These are phyloP conservation scores for Aegilops speltoides DNA, from an alignment of 176 grass and related monocot genomes.

Conservation along the genomic window DNA sequence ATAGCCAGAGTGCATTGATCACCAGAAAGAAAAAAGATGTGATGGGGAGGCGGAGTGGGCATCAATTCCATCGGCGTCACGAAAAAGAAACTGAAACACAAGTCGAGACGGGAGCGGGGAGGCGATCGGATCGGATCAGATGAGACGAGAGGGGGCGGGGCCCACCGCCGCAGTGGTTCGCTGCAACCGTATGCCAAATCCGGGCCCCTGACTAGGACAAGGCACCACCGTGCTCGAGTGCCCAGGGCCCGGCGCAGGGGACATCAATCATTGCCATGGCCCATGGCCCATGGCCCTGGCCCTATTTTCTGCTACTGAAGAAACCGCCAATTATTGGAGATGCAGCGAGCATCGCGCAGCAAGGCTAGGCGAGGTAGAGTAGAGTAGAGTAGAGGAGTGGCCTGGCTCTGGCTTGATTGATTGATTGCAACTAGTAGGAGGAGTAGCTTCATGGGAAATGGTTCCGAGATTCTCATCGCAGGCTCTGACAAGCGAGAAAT, in stretches of 20 bases:
- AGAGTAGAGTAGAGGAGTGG: no score
- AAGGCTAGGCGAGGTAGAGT: neutral
- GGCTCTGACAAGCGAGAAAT: neutral
- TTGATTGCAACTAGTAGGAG: neutral
- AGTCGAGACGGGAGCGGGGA: neutral
- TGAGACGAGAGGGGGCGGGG: neutral
- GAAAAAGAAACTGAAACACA: constrained; percentile 36
- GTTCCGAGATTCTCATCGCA: neutral
- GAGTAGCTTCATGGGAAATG: neutral
- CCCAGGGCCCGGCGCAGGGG: neutral
- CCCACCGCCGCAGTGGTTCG: constrained; percentile 6
- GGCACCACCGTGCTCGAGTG: constrained; percentile 36
- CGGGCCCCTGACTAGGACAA: constrained; percentile 40
- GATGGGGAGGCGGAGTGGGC: neutral
- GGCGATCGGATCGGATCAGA: neutral
- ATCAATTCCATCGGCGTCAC: constrained; percentile 39
- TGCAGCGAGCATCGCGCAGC: neutral
- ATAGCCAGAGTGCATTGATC: neutral
- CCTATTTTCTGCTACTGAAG: constrained; percentile 24
- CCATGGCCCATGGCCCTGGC: neutral
- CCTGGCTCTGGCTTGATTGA: neutral
- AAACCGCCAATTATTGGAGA: constrained; percentile 40
- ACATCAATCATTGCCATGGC: constrained; percentile 36
- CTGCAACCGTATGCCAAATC: constrained; percentile 35
- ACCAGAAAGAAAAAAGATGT: neutral